Evolutionary conservation across 2,329 filamentous ascomycete genomes (phyloP), one percentile per base, ranked within the genome.

Genomic region (Colletotrichum musicola): DNA sequence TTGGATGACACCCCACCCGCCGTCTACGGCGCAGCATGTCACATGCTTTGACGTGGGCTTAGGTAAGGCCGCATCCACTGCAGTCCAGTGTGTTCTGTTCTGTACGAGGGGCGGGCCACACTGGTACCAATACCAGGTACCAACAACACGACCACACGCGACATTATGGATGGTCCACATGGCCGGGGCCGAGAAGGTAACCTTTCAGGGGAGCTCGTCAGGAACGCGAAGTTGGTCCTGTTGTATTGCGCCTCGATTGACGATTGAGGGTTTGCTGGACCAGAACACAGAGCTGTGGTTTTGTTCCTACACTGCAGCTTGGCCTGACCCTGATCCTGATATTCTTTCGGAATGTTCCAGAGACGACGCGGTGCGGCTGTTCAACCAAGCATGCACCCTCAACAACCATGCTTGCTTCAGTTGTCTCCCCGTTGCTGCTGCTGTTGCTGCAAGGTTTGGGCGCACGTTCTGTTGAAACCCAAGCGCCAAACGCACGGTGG

Each of bases 381-480:
- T 35, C 30, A 35, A 35, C 30, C 30, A 35, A 35, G 30, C 30
- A 35, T 35, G 30, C 30, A 35, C 30, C 30, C 30, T 42, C 13
- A 42, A 42, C 40, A 42, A 35, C 30, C 30, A 35, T 35, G 30
- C 30, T 35, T 35, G 1, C 30, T 35, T 44, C 47, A 25, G n/a
- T 51, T 51, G 35, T 20, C 35, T 42, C 18, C 7, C 53, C 46
- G 44, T 40, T 60, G 40, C 64, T 65, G 55, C 40, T 27, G 44
- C 51, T 25, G 22, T 25, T 27, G 44, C 51, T 42, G 46, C 63
- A 69, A 68, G 64, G 63, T 62, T 68, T 68, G 40, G 42, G 64
- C 47, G 63, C 67, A 55, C 64, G 57, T 69, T 62, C 63, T 54
- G 44, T 57, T 54, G 63, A 68, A 69, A 62, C 63, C 64, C 67